phyloP scores from a whole-genome alignment of 441 rosid genomes.

The Pelargonium myrrhifolium region DNA sequence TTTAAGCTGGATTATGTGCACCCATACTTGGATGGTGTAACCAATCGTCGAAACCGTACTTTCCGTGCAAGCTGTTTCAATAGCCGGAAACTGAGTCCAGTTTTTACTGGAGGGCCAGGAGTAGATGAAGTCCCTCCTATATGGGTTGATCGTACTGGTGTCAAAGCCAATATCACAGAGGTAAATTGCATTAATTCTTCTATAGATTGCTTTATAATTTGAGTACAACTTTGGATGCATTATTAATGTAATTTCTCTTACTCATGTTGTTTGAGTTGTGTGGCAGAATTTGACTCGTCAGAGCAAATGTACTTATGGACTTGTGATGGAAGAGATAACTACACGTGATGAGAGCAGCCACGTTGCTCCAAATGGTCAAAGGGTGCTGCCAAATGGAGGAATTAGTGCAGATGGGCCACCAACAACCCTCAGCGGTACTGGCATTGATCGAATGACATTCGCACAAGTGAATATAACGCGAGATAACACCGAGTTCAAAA shows the following conservation, averaged over 20 bases:
- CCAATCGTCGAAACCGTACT: slow-evolving; percentile 75
- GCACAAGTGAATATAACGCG: slow-evolving; percentile 91
- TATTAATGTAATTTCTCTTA: slow-evolving; percentile 1
- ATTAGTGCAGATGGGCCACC: slow-evolving; percentile 99
- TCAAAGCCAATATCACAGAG: slow-evolving; percentile 93
- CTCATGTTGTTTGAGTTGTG: slow-evolving; percentile 14
- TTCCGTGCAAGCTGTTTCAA: slow-evolving; percentile 80
- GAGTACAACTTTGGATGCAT: slow-evolving; percentile 3
- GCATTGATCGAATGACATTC: slow-evolving; percentile 82
- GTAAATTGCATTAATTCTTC: slow-evolving; percentile 31
- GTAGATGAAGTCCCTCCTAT: slow-evolving; percentile 96
- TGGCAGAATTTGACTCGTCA: slow-evolving; percentile 91
- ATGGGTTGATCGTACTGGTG: slow-evolving; percentile 96
- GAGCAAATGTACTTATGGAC: slow-evolving; percentile 94
- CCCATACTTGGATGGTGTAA: slow-evolving; percentile 86
- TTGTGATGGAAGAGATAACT: slow-evolving; percentile 97
- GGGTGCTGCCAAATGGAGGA: slow-evolving; percentile 92
- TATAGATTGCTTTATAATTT: not conserved
- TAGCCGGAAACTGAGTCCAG: slow-evolving; percentile 92
- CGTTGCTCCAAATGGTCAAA: slow-evolving; percentile 74
- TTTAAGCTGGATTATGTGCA: slow-evolving; percentile 95
- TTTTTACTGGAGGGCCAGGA: slow-evolving; percentile 95
- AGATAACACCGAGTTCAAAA: slow-evolving; percentile 79
- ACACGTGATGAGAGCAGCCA: slow-evolving; percentile 94
- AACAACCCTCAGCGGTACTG: slow-evolving; percentile 96